Base-by-base conservation (phyloP, 345 rosid species). In the Zanthoxylum bungeanum region DNA sequence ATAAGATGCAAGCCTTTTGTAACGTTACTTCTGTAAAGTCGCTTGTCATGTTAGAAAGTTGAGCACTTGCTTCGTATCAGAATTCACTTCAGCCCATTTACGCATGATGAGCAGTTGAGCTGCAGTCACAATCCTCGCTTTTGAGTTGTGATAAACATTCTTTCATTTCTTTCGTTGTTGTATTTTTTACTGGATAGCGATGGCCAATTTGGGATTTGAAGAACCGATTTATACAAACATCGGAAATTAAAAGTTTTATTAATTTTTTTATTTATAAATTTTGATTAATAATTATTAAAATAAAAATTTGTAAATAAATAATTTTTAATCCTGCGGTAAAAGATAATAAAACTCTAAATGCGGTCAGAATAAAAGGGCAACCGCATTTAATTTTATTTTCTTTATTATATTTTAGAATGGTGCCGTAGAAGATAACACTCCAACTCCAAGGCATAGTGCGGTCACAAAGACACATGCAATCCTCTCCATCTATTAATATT, bases 401-500 rank as follows among this genome's bases (percentile, higher is more conserved):
- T 57, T 30, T 19, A 46, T 28, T 68, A 76, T 52, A 14, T 27
- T 47, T 61, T 66, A 73, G 68, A 80, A 77, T 61, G 25, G 53
- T 60, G n/a, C 36, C 60, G n/a, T 21, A 9, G 72, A 62, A 62
- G 80, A 77, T 72, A 67, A 55, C 60, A 68, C 2, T 28, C 7
- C 6, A 66, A 68, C 2, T 28, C 7, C 6, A 40, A 28, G 74
- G 36, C 39, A 47, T 69, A 73, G 73, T 74, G 83, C 60, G 81
- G 77, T 42, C 67, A 66, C 64, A 73, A 58, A 66, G 64, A 36
- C 79, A 68, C 73, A 31, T 39, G 71, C 56, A 40, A 22, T 9
- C 27, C n/a, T 40, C 28, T 46, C 47, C 53, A 3, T 30, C 40
- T 22, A 44, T 5, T 16, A 40, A 21, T 7, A 4, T 31, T 6